Evolutionary conservation across 1,139 yeast species (phyloP).

Genomic region (Candida anutae): DNA sequence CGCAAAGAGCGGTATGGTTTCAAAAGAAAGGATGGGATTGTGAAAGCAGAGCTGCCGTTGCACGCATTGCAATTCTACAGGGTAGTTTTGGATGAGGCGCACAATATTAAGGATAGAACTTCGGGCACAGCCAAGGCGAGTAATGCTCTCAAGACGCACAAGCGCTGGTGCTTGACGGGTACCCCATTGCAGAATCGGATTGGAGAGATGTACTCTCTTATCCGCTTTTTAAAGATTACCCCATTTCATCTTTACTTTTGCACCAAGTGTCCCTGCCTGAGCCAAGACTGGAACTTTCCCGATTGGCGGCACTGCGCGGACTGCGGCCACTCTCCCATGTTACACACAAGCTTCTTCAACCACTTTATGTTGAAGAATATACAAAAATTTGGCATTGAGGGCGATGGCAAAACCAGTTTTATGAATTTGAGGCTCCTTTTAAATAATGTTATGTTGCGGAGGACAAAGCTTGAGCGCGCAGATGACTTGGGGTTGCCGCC

Average conservation of each 20-base stretch:
- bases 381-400: conserved; percentile 70
- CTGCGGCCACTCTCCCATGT: conserved; percentile 91
- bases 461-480: conserved; percentile 93
- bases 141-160: conserved; percentile 57
- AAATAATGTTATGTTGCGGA: conserved; percentile 77
- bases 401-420: conserved; percentile 75
- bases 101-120: conserved; percentile 89
- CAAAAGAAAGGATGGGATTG: conserved; percentile 57
- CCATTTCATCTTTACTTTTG: conserved; percentile 91
- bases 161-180: conserved; percentile 89
- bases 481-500: conserved; percentile 98
- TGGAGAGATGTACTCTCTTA: conserved; percentile 90
- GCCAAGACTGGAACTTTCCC: conserved; percentile 75
- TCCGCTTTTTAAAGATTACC: conserved; percentile 70
- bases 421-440: conserved; percentile 64
- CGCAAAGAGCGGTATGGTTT: conserved; percentile 83
- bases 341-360: conserved; percentile 90
- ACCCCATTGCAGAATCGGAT: conserved; percentile 94
- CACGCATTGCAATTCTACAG: conserved; percentile 77
- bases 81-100: conserved; percentile 95
- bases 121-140: conserved; percentile 93
- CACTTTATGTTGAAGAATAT: conserved; percentile 91
- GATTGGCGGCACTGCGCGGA: conserved; percentile 76
- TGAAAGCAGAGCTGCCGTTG: conserved; percentile 68
- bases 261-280: conserved; percentile 78